phyloP scores from a whole-genome alignment of 345 rosid genomes.

The Hibiscus syriacus region DNA sequence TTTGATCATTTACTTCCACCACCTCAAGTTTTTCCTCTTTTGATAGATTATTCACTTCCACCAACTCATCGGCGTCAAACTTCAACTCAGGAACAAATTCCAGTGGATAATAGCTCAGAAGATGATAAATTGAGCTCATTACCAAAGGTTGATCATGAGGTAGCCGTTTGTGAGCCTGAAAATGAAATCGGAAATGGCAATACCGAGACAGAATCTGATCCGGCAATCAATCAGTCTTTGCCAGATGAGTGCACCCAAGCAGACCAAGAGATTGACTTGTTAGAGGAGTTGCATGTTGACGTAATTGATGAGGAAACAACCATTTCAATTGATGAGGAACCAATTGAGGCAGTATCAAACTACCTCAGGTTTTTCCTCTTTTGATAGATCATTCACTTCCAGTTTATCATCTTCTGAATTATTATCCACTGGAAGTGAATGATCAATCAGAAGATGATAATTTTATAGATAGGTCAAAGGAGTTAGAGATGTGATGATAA shows the following conservation, averaged over 20 bases:
- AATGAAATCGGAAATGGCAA: background rate
- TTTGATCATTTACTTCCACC: background rate
- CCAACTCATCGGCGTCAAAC: background rate
- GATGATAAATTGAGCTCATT: too few relatives aligned
- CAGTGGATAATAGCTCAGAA: too few relatives aligned
- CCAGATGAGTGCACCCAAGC: constrained; percentile 3
- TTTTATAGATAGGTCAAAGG: too few relatives aligned
- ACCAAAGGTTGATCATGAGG: too few relatives aligned
- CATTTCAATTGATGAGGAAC: too few relatives aligned
- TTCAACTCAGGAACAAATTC: background rate
- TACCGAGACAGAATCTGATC: background rate
- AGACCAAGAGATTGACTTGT: constrained; percentile 11
- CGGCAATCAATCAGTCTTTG: background rate
- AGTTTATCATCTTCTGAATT: too few relatives aligned
- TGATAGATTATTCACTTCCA: background rate
- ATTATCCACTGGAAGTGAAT: too few relatives aligned
- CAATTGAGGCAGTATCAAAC: background rate
- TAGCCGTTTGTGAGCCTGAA: background rate
- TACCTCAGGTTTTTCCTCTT: too few relatives aligned
- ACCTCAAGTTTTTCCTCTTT: background rate
- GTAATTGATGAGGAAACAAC: constrained; percentile 23
- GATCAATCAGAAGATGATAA: too few relatives aligned
- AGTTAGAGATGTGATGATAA: too few relatives aligned
- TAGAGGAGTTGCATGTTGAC: constrained; percentile 23
- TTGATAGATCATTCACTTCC: too few relatives aligned